phyloP scores from a whole-genome alignment of 352 stramenopile genomes.

The Pythium guiyangense region DNA sequence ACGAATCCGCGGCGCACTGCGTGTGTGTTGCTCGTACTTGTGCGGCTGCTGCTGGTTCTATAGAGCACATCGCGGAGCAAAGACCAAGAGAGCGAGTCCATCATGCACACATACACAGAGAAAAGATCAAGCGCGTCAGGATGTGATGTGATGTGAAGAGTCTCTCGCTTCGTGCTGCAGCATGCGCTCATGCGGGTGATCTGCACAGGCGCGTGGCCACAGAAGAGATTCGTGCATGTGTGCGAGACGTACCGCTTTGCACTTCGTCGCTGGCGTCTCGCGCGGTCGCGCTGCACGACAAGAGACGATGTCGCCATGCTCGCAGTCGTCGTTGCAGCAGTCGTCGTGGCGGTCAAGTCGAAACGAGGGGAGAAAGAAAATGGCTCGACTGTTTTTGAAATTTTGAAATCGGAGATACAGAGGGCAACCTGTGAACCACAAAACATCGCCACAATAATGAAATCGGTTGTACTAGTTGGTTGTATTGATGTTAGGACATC shows the following conservation, averaged over 20 bases:
- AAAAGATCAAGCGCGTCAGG: neutral
- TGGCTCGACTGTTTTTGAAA: neutral
- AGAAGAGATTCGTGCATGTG: too few species aligned
- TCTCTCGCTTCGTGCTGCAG: neutral
- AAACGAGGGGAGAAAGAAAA: neutral
- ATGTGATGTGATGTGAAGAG: neutral
- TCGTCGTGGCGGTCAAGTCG: neutral
- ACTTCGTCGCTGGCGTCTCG: conserved; percentile 33
- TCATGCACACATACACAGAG: neutral
- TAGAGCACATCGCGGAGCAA: too few species aligned
- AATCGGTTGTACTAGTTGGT: too few species aligned
- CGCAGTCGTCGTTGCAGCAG: neutral
- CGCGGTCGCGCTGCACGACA: conserved; percentile 54
- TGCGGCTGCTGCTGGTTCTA: conserved; percentile 10
- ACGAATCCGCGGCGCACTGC: conserved; percentile 45
- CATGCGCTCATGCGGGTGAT: too few species aligned
- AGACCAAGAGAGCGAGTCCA: neutral
- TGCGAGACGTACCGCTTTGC: conserved; percentile 22
- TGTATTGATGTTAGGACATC: neutral
- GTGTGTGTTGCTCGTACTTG: conserved; percentile 17
- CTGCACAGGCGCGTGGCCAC: too few species aligned
- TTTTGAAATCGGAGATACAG: neutral
- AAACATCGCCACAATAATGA: too few species aligned
- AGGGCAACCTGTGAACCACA: too few species aligned
- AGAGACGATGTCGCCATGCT: conserved; percentile 27